A percentile compares a stretch with the other conserved stretches of the same genome.
Conservation (phyloP, 176 grass and related monocot species). For the Ampelocalamus luodianensis region DNA sequence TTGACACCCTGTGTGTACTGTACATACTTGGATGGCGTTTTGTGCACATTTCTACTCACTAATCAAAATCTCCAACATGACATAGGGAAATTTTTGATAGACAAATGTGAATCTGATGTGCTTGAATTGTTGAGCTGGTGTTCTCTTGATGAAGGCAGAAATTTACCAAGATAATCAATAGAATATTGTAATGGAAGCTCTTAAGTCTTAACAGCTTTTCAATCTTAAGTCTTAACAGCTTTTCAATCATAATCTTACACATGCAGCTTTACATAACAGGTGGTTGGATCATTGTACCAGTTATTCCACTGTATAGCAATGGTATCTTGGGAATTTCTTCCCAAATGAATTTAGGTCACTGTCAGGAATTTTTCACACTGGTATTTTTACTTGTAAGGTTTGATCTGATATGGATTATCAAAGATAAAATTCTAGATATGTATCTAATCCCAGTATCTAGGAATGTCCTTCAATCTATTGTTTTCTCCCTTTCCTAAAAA, state of each 20-base stretch:
- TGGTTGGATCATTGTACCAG: background rate
- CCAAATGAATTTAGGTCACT: background rate
- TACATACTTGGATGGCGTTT: background rate
- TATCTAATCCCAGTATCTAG: background rate
- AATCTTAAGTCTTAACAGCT: background rate
- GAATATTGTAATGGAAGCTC: background rate
- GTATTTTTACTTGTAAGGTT: background rate
- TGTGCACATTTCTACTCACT: background rate
- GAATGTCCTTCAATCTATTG: background rate
- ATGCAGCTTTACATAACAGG: background rate
- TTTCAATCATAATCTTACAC: background rate
- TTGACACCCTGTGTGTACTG: background rate
- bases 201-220: background rate
- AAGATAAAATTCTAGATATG: background rate
- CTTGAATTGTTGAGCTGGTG: background rate
- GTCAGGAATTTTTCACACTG: background rate
- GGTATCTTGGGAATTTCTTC: conserved; percentile 1
- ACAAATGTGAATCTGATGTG: conserved; percentile 2
- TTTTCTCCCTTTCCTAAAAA: background rate
- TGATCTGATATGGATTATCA: background rate
- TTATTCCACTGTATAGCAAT: background rate
- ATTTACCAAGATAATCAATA: background rate
- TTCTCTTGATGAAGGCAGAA: background rate
- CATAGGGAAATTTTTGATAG: background rate
- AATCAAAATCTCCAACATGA: conserved; percentile 1